Base-by-base conservation (phyloP, 805 yeast species). In the Teunomyces tritomae region DNA sequence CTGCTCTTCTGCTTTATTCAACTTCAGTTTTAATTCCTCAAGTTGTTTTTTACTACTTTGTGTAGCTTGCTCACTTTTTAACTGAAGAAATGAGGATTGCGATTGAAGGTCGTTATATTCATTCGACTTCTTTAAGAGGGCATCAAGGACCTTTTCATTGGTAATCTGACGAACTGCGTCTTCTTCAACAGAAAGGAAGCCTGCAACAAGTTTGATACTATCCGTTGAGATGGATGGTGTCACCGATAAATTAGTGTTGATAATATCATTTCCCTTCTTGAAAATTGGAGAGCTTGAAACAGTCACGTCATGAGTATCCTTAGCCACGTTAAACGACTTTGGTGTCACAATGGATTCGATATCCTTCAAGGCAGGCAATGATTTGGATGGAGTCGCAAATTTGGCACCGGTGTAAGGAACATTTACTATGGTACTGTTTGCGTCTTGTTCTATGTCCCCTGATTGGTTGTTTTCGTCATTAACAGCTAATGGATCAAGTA, bases 281-380 rank as follows among this genome's bases (percentile, higher is more conserved):
- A 42, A 16, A 3, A 60, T 60, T 4, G 67, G 66, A 8, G 66
- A 55, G 48, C 63, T 54, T 6, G 55, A 48, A 8, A 55, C 58
- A 2, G 44, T 24, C 2, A 26, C 34, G n/a, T 45, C 48, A 8
- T 52, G 48, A n/a, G 45, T 32, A 48, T 72, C 77, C 50, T 58
- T 65, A 14, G 77, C 77, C 16, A 73, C 77, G 32, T 57, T 53
- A 51, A 73, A 72, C 7, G 68, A 56, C 43, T 71, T 72, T 1
- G 77, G 77, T 0, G 77, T 73, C 7, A 59, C 63, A 14, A 73
- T 72, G 11, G 52, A 52, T 37, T 73, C 77, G 14, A 73, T 72
- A 45, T 72, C 76, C 52, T 73, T 73, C 26, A 73, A 57, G 5
- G 77, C 68, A 1, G 76, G 77, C 28, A 73, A 61, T 26, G 64